Evolutionary conservation across 108 stramenopile genomes (phyloP).

Genomic region (Nitzschia sp.): DNA sequence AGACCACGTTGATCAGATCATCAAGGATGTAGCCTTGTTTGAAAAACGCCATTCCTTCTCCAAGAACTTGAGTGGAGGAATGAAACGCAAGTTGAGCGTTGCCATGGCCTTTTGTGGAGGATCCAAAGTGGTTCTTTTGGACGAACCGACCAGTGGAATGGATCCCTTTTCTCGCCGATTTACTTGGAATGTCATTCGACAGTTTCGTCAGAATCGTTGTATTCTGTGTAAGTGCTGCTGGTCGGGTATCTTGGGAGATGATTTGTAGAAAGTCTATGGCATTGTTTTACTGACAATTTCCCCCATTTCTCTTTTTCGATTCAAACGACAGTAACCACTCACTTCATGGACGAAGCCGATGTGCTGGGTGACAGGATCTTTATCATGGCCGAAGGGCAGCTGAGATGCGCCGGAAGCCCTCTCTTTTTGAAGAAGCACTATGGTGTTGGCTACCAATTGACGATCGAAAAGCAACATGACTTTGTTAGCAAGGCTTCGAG

Average conservation of each 20-base stretch:
- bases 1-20: constrained; percentile 49
- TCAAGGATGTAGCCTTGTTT: constrained; percentile 75
- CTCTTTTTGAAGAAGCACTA: constrained; percentile 93
- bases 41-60: constrained; percentile 76
- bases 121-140: constrained; percentile 29
- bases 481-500: constrained; percentile 3
- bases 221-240: too few species aligned
- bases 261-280: too few species aligned
- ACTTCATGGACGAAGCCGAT: constrained; percentile 95
- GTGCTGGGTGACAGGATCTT: constrained; percentile 94
- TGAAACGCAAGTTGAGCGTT: constrained; percentile 87
- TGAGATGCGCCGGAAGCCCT: constrained; percentile 85
- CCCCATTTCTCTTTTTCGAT: too few species aligned
- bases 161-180: constrained; percentile 90
- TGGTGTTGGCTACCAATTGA: constrained; percentile 89
- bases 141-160: constrained; percentile 45
- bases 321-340: too few species aligned
- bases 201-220: constrained; percentile 73
- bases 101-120: constrained; percentile 91
- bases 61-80: constrained; percentile 84
- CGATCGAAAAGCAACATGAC: constrained; percentile 61
- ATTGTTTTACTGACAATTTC: too few species aligned
- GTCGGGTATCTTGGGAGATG: too few species aligned
- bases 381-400: constrained; percentile 93
- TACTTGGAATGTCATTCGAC: constrained; percentile 86